Conservation (phyloP, 2,329 filamentous ascomycete species). For the Aspergillus novofumigatus region DNA sequence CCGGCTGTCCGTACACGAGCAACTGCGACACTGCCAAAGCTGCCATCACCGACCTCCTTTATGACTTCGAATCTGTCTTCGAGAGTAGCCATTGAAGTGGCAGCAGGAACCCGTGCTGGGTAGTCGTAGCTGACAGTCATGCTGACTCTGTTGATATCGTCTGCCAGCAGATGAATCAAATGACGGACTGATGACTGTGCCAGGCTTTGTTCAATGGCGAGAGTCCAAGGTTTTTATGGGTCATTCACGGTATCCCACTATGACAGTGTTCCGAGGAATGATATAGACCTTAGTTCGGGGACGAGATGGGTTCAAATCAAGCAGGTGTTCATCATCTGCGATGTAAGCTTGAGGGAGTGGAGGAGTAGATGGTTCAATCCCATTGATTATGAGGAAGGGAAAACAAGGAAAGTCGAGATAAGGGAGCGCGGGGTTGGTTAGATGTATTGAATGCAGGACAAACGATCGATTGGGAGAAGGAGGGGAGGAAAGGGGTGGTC, state of each 20-base stretch:
- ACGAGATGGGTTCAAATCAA: slow-evolving; percentile 20
- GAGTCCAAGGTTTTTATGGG: neutral
- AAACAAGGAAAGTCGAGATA: slow-evolving; percentile 21
- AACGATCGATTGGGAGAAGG: slow-evolving; percentile 15
- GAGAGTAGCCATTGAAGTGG: slow-evolving; percentile 53
- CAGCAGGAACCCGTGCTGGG: slow-evolving; percentile 56
- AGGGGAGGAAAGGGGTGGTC: slow-evolving; percentile 23
- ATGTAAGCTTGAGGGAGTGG: slow-evolving; percentile 11
- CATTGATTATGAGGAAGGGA: slow-evolving; percentile 24
- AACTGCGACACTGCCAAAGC: slow-evolving; percentile 92
- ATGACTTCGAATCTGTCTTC: slow-evolving; percentile 95
- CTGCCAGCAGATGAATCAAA: slow-evolving; percentile 39
- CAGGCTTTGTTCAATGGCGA: slow-evolving; percentile 1
- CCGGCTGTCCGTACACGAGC: slow-evolving; percentile 89
- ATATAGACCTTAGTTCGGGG: slow-evolving; percentile 9
- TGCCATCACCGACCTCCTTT: slow-evolving; percentile 98
- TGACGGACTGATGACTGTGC: slow-evolving; percentile 19
- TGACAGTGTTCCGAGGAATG: slow-evolving; percentile 7
- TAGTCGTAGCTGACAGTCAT: slow-evolving; percentile 78
- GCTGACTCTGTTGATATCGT: slow-evolving; percentile 37
- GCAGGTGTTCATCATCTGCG: slow-evolving; percentile 28
- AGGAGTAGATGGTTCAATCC: slow-evolving; percentile 17
- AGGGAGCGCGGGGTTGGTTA: slow-evolving; percentile 4
- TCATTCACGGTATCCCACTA: neutral
- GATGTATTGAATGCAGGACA: slow-evolving; percentile 6